Percentiles rank a stretch among this genome's conserved stretches.
Conservation (phyloP, 164 flowering plant genomes). For the Vitis labrusca region DNA sequence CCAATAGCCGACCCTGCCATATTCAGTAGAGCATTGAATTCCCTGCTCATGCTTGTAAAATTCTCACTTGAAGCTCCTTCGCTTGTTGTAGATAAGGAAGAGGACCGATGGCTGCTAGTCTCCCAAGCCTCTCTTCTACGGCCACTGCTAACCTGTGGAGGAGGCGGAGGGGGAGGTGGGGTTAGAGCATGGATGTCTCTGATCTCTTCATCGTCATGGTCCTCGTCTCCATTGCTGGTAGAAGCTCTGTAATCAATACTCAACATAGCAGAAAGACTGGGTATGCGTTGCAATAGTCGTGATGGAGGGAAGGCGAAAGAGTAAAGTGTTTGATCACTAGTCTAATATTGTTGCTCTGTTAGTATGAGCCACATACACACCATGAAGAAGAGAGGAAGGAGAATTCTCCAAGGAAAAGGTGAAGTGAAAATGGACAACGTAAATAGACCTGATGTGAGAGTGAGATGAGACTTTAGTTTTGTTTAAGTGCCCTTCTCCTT, state of each 20-base stretch:
- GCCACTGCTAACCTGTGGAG: slow-evolving; percentile 12
- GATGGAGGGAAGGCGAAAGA: not conserved
- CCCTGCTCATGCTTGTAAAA: slow-evolving; percentile 56
- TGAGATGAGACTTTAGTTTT: too few species aligned
- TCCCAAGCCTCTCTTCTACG: slow-evolving; percentile 53
- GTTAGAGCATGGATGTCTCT: slow-evolving; percentile 74
- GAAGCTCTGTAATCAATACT: slow-evolving; percentile 4
- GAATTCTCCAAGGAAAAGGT: too few species aligned
- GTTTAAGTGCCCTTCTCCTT: too few species aligned
- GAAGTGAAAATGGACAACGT: too few species aligned
- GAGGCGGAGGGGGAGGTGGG: slow-evolving; percentile 22
- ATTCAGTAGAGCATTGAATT: slow-evolving; percentile 52
- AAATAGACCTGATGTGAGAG: too few species aligned
- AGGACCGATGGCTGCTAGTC: slow-evolving; percentile 47
- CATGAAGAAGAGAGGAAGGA: not conserved
- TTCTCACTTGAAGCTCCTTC: slow-evolving; percentile 44
- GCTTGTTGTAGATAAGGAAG: slow-evolving; percentile 38
- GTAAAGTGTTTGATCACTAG: not conserved
- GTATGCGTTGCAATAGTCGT: too few species aligned
- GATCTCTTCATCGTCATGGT: slow-evolving; percentile 22
- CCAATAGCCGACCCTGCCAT: slow-evolving; percentile 42
- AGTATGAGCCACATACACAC: not conserved
- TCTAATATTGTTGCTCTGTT: not conserved
- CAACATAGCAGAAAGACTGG: slow-evolving; percentile 8
- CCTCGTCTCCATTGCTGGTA: slow-evolving; percentile 19